Conservation (phyloP, 2,329 filamentous ascomycete genomes). For the Clathrospora elynae region DNA sequence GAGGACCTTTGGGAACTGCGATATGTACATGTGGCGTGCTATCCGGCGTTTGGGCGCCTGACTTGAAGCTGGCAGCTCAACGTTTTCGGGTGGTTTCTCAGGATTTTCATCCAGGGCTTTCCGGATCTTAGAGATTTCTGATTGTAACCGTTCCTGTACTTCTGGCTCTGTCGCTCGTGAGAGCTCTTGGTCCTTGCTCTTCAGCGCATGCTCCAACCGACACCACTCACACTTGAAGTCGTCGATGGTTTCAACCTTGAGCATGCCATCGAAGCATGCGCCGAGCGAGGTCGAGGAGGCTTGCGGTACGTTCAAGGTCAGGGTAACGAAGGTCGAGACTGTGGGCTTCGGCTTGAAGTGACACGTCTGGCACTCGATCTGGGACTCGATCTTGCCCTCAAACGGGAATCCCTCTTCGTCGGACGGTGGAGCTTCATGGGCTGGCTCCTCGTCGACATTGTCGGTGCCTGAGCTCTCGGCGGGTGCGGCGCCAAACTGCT, state of each 20-base stretch:
- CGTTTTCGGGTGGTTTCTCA: conserved; percentile 72
- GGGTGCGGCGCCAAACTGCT: conserved; percentile 28
- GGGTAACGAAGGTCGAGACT: conserved; percentile 83
- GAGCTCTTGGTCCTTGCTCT: conserved; percentile 65
- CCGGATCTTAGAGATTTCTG: conserved; percentile 69
- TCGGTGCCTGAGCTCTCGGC: conserved; percentile 30
- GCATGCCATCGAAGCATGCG: conserved; percentile 87
- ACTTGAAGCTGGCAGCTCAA: conserved; percentile 74
- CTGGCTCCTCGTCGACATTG: conserved; percentile 42
- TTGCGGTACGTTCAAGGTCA: conserved; percentile 91
- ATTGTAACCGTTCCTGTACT: conserved; percentile 57
- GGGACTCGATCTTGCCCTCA: conserved; percentile 90
- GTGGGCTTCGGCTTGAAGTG: conserved; percentile 86
- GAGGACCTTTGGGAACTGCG: conserved; percentile 84
- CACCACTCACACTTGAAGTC: conserved; percentile 97
- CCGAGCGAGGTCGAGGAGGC: conserved; percentile 77
- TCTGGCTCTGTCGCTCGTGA: conserved; percentile 44
- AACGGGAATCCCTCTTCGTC: conserved; percentile 81
- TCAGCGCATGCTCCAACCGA: conserved; percentile 78
- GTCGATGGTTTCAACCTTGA: conserved; percentile 95
- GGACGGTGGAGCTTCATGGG: conserved; percentile 15
- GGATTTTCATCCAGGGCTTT: conserved; percentile 78
- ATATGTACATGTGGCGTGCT: conserved; percentile 84
- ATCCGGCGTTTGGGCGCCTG: conserved; percentile 82
- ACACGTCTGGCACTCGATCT: conserved; percentile 90